A percentile compares a stretch with the other conserved stretches of the same genome.
Conservation (phyloP, 2,329 filamentous ascomycete species). For the Zymoseptoria pseudotritici region DNA sequence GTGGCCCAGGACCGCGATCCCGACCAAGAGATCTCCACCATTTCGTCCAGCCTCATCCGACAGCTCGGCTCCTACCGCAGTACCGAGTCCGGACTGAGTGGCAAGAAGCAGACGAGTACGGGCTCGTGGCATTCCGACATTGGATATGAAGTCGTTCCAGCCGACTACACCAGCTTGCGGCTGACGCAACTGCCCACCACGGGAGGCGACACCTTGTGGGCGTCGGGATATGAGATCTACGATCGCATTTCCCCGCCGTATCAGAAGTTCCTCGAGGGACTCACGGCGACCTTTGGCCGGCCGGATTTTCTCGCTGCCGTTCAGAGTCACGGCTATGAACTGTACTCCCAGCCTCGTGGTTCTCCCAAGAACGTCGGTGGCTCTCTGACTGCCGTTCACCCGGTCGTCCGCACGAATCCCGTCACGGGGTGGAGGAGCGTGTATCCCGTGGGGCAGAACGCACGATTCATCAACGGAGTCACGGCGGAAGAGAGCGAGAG, state of each 20-base stretch:
- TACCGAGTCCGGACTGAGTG: conserved; percentile 1
- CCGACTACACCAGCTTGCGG: conserved; percentile 56
- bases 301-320: conserved; percentile 29
- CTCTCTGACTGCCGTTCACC: conserved; percentile 30
- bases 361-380: conserved; percentile 19
- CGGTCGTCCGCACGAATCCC: conserved; percentile 51
- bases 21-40: conserved; percentile 57
- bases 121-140: conserved; percentile 51
- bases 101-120: too few species aligned
- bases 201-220: conserved; percentile 57
- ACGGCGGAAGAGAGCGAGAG: conserved; percentile 21
- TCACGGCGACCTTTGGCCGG: conserved; percentile 47
- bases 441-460: conserved; percentile 53
- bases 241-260: conserved; percentile 53
- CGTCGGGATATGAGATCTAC: conserved; percentile 60
- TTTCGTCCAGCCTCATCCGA: conserved; percentile 44
- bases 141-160: conserved; percentile 56
- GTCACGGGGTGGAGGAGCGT: conserved; percentile 57
- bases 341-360: conserved; percentile 20
- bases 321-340: conserved; percentile 13
- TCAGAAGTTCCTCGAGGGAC: conserved; percentile 51
- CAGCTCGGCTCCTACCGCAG: conserved; percentile 21
- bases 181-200: conserved; percentile 50
- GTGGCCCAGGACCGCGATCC: conserved; percentile 27
- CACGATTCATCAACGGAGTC: conserved; percentile 48